Evolutionary conservation across 495 filamentous ascomycete species (phyloP).

Genomic region (Aspergillus sclerotiicarbonarius): DNA sequence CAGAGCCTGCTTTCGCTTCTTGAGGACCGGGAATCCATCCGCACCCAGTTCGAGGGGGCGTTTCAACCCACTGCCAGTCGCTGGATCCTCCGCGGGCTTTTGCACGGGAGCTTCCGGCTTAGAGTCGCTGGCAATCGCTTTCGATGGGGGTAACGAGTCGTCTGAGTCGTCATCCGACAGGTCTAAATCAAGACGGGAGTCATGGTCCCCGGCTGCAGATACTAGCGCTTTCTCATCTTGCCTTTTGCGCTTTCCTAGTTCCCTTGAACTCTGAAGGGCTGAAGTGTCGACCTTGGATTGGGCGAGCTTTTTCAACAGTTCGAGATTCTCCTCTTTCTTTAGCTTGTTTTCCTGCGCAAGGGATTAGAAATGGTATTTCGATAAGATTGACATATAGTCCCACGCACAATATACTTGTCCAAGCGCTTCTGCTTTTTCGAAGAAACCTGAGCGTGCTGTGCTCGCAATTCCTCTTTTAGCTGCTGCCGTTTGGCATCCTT

Average conservation of each 20-base stretch:
- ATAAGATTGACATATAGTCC: neutral
- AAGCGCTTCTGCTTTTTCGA: constrained; percentile 91
- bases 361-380: constrained; percentile 19
- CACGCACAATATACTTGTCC: constrained; percentile 86
- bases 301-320: constrained; percentile 78
- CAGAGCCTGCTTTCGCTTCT: constrained; percentile 55
- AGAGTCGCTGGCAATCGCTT: constrained; percentile 14
- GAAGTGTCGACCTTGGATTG: constrained; percentile 77
- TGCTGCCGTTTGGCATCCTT: constrained; percentile 67
- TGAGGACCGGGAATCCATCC: constrained; percentile 74
- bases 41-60: constrained; percentile 76
- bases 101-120: constrained; percentile 10
- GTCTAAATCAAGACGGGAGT: constrained; percentile 18
- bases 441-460: constrained; percentile 68
- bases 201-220: constrained; percentile 9
- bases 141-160: constrained; percentile 34
- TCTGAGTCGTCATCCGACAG: constrained; percentile 37
- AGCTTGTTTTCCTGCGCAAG: constrained; percentile 74
- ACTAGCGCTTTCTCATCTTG: constrained; percentile 11
- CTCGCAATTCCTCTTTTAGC: constrained; percentile 60
- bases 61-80: constrained; percentile 78
- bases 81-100: constrained; percentile 19
- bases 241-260: constrained; percentile 59
- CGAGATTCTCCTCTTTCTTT: constrained; percentile 87
- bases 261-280: constrained; percentile 70